Evolutionary conservation across 2,329 filamentous ascomycete genomes (phyloP).

Genomic region (Xylariaceae sp.): DNA sequence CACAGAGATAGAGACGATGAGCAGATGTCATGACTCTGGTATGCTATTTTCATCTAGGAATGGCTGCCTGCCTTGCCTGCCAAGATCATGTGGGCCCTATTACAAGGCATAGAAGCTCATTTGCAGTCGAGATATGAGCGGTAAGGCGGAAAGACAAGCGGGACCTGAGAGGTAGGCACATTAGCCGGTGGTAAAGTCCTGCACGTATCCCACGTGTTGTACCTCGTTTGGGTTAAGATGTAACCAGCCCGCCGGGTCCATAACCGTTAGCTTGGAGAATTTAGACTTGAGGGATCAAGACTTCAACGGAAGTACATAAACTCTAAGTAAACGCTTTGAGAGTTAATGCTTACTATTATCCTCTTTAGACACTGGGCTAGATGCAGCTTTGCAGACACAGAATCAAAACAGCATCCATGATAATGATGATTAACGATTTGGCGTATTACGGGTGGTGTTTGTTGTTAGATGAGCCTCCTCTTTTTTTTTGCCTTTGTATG

Average conservation of each 20-base stretch:
- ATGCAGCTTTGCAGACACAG: conserved; percentile 1
- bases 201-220: no score
- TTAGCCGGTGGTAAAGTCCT: no score
- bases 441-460: neutral
- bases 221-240: neutral
- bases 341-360: no score
- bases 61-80: neutral
- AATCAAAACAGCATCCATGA: conserved; percentile 2
- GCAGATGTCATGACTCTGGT: neutral
- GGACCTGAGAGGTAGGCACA: neutral
- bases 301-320: no score
- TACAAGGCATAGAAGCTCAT: neutral
- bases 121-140: neutral
- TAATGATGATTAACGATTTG: neutral
- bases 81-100: neutral
- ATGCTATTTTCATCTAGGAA: no score
- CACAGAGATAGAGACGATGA: neutral
- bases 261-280: neutral
- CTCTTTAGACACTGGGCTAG: neutral
- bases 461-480: neutral
- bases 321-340: no score
- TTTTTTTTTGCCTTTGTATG: neutral
- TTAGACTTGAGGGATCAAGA: no score
- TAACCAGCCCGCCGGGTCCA: neutral
- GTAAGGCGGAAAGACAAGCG: neutral